A percentile compares a stretch with the other conserved stretches of the same genome.
Evolutionary conservation across 2,329 filamentous ascomycete genomes (phyloP).

Genomic region (Nemania bipapillata): DNA sequence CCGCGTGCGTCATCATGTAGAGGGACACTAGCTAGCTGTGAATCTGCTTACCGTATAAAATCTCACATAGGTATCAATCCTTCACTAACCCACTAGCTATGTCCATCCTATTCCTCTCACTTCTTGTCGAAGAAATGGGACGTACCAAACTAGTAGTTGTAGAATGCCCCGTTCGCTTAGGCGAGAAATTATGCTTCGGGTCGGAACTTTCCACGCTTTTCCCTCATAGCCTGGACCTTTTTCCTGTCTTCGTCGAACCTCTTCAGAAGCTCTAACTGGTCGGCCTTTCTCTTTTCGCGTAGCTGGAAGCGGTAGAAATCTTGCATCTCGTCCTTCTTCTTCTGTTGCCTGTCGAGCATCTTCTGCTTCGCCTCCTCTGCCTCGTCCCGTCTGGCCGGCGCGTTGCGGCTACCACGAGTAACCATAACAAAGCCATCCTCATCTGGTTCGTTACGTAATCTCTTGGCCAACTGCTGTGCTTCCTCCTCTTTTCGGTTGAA

Average conservation of each 20-base stretch:
- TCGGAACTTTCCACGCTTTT: constrained; percentile 70
- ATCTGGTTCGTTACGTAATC: constrained; percentile 81
- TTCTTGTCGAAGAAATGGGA: background rate
- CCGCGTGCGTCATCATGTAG: constrained; percentile 64
- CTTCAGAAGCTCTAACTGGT: constrained; percentile 74
- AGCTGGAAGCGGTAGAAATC: constrained; percentile 89
- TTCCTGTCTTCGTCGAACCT: constrained; percentile 80
- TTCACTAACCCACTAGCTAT: background rate
- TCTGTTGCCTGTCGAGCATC: constrained; percentile 72
- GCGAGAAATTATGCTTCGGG: constrained; percentile 57
- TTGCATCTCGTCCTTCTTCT: constrained; percentile 70
- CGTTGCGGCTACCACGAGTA: constrained; percentile 76
- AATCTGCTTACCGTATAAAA: constrained; percentile 30
- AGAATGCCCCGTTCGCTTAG: background rate
- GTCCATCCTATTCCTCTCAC: background rate
- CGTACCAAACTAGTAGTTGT: background rate
- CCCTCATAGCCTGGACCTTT: constrained; percentile 76
- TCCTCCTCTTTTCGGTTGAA: constrained; percentile 78
- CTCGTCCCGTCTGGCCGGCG: constrained; percentile 79
- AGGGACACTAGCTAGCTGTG: constrained; percentile 9
- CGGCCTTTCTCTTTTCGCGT: constrained; percentile 80
- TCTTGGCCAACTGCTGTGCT: constrained; percentile 69
- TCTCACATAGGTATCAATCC: background rate
- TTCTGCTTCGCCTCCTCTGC: constrained; percentile 68
- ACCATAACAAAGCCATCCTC: constrained; percentile 97